These are phyloP conservation scores for Coelastrella sp. DNA, from an alignment of 139 green algal genomes.

Conservation along the genomic window DNA sequence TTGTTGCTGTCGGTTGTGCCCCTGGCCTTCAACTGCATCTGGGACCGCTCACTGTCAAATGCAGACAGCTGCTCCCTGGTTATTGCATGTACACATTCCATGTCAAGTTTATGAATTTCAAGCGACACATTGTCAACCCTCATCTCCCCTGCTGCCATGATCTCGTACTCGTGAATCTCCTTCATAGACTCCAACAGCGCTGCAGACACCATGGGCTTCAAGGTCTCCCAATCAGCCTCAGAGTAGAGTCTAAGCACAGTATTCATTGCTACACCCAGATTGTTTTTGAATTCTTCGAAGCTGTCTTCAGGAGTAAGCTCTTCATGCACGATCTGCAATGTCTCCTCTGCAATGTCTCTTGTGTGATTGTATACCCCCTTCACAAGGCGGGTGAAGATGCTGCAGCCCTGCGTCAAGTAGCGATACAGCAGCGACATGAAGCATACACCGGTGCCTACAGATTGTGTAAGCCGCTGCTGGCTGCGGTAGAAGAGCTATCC, in stretches of 20 bases:
- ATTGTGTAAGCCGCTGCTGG: no score
- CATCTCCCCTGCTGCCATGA: background rate
- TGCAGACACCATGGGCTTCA: constrained; percentile 24
- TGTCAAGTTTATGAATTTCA: background rate
- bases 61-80: constrained; percentile 5
- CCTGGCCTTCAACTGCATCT: background rate
- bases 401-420: no score
- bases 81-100: constrained; percentile 19
- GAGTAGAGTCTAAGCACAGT: constrained; percentile 7
- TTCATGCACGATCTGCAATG: background rate
- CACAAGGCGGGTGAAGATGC: no score
- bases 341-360: no score
- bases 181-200: constrained; percentile 26
- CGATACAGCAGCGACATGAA: no score
- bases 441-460: no score
- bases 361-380: background rate
- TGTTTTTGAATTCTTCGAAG: constrained; percentile 6
- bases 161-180: background rate
- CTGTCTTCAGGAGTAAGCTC: background rate
- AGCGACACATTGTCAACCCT: background rate
- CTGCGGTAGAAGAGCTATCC: no score
- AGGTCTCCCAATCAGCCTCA: background rate
- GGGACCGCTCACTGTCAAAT: background rate
- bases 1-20: background rate
- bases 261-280: background rate